These are phyloP conservation scores for Emericellopsis cladophorae DNA, from an alignment of 2,329 filamentous ascomycete species.

Conservation along the genomic window DNA sequence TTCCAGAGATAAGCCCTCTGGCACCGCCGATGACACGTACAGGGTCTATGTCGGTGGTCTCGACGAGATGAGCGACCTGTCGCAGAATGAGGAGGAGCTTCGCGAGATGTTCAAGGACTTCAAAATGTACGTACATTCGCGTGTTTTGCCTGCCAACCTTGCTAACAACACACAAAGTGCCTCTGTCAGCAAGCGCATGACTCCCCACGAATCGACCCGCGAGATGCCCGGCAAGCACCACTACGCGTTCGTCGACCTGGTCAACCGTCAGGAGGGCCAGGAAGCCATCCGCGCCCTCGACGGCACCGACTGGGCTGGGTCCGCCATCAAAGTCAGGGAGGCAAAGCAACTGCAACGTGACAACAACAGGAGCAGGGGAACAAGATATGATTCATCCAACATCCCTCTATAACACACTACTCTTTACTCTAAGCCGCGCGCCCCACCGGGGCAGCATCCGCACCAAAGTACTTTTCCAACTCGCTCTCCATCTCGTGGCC, in stretches of 20 bases:
- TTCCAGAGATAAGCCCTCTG: too few species aligned
- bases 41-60: constrained; percentile 39
- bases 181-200: constrained; percentile 38
- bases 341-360: too few species aligned
- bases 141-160: constrained; percentile 5
- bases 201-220: constrained; percentile 40
- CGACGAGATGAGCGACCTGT: constrained; percentile 33
- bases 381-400: not conserved
- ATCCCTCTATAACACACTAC: too few species aligned
- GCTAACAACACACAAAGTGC: constrained; percentile 10
- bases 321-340: too few species aligned
- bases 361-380: not conserved
- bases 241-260: constrained; percentile 55
- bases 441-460: constrained; percentile 5
- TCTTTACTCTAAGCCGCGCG: not conserved
- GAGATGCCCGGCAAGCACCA: constrained; percentile 42
- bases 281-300: constrained; percentile 32
- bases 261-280: constrained; percentile 37
- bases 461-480: constrained; percentile 15
- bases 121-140: constrained; percentile 17
- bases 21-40: constrained; percentile 9
- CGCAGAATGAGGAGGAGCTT: constrained; percentile 31
- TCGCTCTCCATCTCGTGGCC: constrained; percentile 12
- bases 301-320: constrained; percentile 7
- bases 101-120: constrained; percentile 31